Evolutionary conservation across 2,329 filamentous ascomycete genomes (phyloP), one percentile per base, ranked within the genome.

Genomic region (Calonectria montana): DNA sequence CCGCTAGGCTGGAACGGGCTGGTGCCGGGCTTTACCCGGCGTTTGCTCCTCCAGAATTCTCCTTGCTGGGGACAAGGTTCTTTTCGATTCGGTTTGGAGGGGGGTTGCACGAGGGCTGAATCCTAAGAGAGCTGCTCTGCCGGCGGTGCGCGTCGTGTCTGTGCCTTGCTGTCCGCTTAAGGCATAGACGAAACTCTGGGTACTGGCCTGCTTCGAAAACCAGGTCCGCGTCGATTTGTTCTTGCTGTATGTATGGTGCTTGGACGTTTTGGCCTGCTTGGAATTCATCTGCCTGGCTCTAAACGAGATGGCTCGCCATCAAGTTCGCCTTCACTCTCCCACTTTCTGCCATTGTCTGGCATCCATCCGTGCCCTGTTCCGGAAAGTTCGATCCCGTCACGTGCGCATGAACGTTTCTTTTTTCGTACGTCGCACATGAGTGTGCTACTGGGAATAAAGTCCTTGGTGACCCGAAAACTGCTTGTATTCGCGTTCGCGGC

Each of bases 81-180:
- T 64, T 47, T 71, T 53, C 73, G 53, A 59, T 74, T 62, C 57
- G 53, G 53, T 62, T 62, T 45, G 57, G 57, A 62, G 57, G 57
- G 39, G 57, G 57, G 37, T 66, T 69, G 73, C 71, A 74, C 76
- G 77, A 83, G 81, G 81, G 81, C 81, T 83, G 79, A 76, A 81
- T 80, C 81, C 80, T 80, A 82, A 80, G 69, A 68, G 35, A 43
- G 27, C 31, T 39, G 35, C 35, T 31, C 35, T 37, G 8, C 9
- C 35, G 39, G 57, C 53, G 45, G 57, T 62, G 50, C 55, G 55
- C 61, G 29, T 75, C 61, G 29, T 75, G 27, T 70, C 53, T 53
- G 35, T 50, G n/a, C 18, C 15, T 62, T 21, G 25, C 57, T 62
- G 37, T 41, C 39, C 57, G 39, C 9, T 62, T 62, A 31, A 62